Conservation (phyloP, 495 filamentous ascomycete genomes). For the Xylaria acuta region DNA sequence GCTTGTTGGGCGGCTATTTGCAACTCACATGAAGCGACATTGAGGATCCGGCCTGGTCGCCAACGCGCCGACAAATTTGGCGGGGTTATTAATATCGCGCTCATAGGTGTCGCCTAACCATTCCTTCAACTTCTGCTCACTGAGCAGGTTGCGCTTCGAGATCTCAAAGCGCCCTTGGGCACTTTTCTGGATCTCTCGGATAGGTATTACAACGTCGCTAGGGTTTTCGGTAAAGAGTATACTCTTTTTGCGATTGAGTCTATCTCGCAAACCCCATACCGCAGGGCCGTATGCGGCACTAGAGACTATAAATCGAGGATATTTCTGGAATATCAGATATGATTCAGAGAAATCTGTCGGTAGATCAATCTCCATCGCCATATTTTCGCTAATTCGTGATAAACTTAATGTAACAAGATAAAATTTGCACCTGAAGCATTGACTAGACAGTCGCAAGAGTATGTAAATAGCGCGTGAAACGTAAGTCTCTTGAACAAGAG, state of each 20-base stretch:
- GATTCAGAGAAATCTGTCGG: constrained; percentile 18
- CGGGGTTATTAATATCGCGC: constrained; percentile 21
- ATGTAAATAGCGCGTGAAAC: neutral
- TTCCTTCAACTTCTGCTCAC: constrained; percentile 29
- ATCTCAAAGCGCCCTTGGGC: constrained; percentile 18
- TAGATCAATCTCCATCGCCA: neutral
- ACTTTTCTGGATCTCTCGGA: constrained; percentile 8
- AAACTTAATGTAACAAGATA: neutral
- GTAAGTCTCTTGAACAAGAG: neutral
- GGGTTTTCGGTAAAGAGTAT: constrained; percentile 15
- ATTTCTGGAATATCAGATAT: constrained; percentile 19
- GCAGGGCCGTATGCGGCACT: constrained; percentile 13
- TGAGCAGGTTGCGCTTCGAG: constrained; percentile 30
- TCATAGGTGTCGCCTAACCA: constrained; percentile 27
- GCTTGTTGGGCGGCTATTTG: neutral
- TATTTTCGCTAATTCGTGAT: neutral
- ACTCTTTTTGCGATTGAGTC: constrained; percentile 14
- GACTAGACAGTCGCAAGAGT: neutral
- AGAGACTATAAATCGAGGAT: constrained; percentile 14
- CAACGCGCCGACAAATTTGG: constrained; percentile 17
- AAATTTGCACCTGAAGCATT: neutral
- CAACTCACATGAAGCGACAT: constrained; percentile 41
- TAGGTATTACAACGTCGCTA: constrained; percentile 6
- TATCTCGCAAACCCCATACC: constrained; percentile 10
- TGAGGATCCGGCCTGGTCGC: constrained; percentile 39